Evolutionary conservation across 2,329 filamentous ascomycete genomes (phyloP).

Genomic region (Fonsecaea nubica): DNA sequence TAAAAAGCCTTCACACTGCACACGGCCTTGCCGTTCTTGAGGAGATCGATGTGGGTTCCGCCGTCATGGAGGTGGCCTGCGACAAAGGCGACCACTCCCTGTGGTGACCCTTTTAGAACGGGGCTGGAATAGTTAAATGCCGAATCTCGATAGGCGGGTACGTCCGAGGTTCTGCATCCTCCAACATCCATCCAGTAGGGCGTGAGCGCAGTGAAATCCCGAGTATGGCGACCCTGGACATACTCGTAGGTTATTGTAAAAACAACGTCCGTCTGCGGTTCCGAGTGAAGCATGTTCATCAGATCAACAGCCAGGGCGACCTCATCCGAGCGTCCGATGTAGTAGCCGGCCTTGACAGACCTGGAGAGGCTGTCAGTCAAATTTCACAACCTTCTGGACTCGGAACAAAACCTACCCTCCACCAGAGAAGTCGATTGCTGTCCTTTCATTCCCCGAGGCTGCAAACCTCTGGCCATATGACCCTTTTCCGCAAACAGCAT

Average conservation of each 20-base stretch:
- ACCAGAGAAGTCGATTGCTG: conserved; percentile 15
- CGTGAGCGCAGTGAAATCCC: conserved; percentile 9
- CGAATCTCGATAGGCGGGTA: conserved; percentile 19
- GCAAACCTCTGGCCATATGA: conserved; percentile 19
- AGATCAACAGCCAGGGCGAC: conserved; percentile 23
- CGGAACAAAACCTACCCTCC: conserved; percentile 1
- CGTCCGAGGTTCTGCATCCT: conserved; percentile 18
- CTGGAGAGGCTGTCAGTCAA: not conserved
- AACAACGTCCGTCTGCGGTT: conserved; percentile 20
- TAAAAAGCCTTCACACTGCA: conserved; percentile 21
- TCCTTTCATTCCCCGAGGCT: conserved; percentile 20
- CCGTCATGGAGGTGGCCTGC: conserved; percentile 31
- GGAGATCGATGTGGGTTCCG: conserved; percentile 25
- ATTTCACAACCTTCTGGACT: not conserved
- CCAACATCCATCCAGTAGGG: conserved; percentile 28
- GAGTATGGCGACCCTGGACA: not conserved
- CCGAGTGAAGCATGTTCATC: conserved; percentile 25
- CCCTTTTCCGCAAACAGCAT: conserved; percentile 16
- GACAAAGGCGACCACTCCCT: conserved; percentile 19
- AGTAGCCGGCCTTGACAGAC: conserved; percentile 24
- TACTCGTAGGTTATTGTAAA: conserved; percentile 29
- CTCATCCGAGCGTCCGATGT: conserved; percentile 18
- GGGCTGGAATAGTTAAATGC: conserved; percentile 23
- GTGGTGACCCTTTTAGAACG: not conserved
- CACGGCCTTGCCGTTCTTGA: conserved; percentile 20